Conservation (phyloP, 164 flowering plant genomes). For the Buxus sempervirens region DNA sequence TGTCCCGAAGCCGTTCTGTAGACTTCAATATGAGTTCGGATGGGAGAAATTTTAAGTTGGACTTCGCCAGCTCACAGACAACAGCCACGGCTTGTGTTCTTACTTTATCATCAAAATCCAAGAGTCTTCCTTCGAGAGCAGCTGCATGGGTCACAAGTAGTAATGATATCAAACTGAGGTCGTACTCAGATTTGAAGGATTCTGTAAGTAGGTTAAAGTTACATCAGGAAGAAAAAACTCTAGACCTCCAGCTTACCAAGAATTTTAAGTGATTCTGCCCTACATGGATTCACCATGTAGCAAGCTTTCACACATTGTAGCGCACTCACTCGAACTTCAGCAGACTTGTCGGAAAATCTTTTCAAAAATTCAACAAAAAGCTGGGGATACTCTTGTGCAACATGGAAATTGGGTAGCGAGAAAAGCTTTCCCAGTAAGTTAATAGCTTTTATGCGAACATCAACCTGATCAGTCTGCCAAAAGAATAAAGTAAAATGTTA, state of each 20-base stretch:
- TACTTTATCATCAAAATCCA: constrained; percentile 89
- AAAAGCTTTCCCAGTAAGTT: constrained; percentile 71
- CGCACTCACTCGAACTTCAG: constrained; percentile 75
- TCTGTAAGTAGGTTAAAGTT: neutral
- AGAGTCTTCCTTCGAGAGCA: constrained; percentile 68
- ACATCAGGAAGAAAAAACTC: neutral
- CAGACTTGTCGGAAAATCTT: constrained; percentile 86
- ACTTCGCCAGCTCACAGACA: constrained; percentile 69
- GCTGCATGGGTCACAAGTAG: constrained; percentile 40
- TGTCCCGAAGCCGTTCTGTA: constrained; percentile 84
- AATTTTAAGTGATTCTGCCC: constrained; percentile 51
- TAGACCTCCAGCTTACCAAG: constrained; percentile 48
- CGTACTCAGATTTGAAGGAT: neutral
- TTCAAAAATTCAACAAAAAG: constrained; percentile 77
- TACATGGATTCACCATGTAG: constrained; percentile 56
- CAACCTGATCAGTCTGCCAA: constrained; percentile 89
- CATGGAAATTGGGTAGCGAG: constrained; percentile 41
- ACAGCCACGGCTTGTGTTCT: constrained; percentile 61
- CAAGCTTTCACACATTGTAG: constrained; percentile 66
- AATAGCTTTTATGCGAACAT: constrained; percentile 86
- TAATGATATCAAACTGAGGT: neutral
- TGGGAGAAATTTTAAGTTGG: constrained; percentile 42
- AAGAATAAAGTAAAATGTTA: neutral
- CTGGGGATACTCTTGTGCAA: constrained; percentile 54
- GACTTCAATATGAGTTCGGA: constrained; percentile 48